These are phyloP conservation scores for Eimeria mitis DNA, from an alignment of 169 alveolate species.

Conservation along the genomic window DNA sequence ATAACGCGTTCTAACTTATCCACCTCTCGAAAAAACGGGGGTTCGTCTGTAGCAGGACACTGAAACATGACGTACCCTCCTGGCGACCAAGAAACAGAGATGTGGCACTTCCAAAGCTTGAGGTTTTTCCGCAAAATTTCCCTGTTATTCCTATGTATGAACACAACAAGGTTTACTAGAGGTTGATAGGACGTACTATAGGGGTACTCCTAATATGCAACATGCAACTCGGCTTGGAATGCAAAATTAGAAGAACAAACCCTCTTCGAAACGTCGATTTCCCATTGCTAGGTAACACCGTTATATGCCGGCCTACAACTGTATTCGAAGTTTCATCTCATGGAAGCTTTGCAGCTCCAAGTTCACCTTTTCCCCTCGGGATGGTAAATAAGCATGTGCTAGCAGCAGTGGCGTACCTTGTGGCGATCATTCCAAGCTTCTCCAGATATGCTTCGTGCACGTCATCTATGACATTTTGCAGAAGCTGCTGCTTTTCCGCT, in stretches of 20 bases:
- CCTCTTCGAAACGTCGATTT: background rate
- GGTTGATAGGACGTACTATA: background rate
- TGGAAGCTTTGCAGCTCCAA: background rate
- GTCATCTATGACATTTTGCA: slow-evolving; percentile 28
- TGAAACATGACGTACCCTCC: slow-evolving; percentile 5
- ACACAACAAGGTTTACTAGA: background rate
- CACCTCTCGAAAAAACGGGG: no score
- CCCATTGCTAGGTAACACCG: no score
- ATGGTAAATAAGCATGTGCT: background rate
- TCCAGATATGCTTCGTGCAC: slow-evolving; percentile 47
- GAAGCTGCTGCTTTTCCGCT: slow-evolving; percentile 58
- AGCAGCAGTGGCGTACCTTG: background rate
- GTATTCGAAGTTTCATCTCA: background rate
- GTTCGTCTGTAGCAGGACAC: background rate
- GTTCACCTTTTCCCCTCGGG: background rate
- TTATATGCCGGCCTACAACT: no score
- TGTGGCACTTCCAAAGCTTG: slow-evolving; percentile 46
- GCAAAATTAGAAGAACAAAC: background rate
- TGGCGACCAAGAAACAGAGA: slow-evolving; percentile 62
- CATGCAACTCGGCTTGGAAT: background rate
- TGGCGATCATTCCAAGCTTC: slow-evolving; percentile 14
- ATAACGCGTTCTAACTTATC: background rate
- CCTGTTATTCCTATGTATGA: slow-evolving; percentile 1
- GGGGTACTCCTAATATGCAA: background rate
- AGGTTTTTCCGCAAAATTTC: slow-evolving; percentile 6